Base-by-base conservation (phyloP, 2,329 filamentous ascomycete genomes). In the Xylariaceae sp. region DNA sequence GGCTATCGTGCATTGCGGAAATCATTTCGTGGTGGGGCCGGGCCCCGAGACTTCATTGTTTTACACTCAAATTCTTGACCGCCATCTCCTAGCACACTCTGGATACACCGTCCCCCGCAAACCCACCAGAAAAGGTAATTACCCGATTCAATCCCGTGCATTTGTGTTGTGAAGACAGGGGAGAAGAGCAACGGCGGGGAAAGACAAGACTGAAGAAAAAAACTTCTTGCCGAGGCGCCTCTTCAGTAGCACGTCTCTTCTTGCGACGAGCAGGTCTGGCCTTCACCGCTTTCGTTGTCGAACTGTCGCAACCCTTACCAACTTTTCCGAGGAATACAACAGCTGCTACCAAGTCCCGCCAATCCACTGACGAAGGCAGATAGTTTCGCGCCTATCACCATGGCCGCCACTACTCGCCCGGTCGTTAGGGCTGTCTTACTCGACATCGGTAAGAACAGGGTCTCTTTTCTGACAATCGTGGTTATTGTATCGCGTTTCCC, bases 401-500 rank as follows among this genome's bases (percentile, higher is more conserved):
- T 71, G 69, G 62, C 66, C 49, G 56, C 60, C 55, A 58, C 62
- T 56, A 49, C 62, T 54, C 52, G 52, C 43, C 42, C 45, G 47
- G 59, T 65, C 48, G 58, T 74, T 46, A 74, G 75, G 61, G 72
- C 75, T 33, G 70, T 80, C 59, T 66, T 82, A 60, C 74, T 82
- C 58, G 78, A 82, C 66, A 82, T 82, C 64, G 79, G 79, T 82
- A 72, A 73, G 74, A 68, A 54, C 52, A 33, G 51, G 48, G 41
- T 58, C 53, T 54, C 35, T 45, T 48, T 52, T 51, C 45, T 56
- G 14, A 30, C 45, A 38, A 47, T 54, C 49, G 56, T 57, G 50
- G n/a, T n/a, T n/a, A n/a, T n/a, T 50, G 59, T 56, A 45, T 49
- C 49, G 49, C n/a, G n/a, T n/a, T 48, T 36, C 44, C 42, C 33